Evolutionary conservation across 345 rosid genomes (phyloP).

Genomic region (Eucalyptus urophylla): DNA sequence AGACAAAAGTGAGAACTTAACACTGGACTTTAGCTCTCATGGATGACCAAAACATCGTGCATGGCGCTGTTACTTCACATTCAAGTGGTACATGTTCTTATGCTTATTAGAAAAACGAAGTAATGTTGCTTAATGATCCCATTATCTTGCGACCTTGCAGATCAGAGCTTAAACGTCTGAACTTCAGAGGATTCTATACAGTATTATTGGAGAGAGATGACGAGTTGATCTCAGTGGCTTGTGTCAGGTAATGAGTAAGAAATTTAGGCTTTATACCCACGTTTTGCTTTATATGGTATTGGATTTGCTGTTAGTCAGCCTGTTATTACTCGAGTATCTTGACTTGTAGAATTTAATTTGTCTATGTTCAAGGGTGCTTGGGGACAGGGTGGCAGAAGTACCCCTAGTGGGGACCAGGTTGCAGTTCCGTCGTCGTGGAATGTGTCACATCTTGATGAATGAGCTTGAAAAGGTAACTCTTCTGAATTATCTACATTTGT

Average conservation of each 20-base stretch:
- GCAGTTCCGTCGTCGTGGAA: constrained; percentile 26
- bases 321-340: neutral
- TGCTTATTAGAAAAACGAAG: neutral
- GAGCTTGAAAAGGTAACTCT: constrained; percentile 32
- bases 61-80: neutral
- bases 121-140: neutral
- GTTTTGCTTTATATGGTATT: neutral
- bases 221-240: constrained; percentile 41
- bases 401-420: constrained; percentile 41
- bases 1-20: neutral
- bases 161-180: constrained; percentile 24
- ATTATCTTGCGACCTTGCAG: neutral
- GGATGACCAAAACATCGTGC: neutral
- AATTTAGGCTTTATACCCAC: neutral
- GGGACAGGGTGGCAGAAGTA: constrained; percentile 43
- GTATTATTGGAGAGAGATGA: constrained; percentile 39
- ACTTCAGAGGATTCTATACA: constrained; percentile 53
- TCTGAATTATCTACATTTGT: neutral
- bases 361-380: constrained; percentile 23
- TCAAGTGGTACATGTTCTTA: neutral
- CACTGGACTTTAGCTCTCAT: neutral
- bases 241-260: constrained; percentile 15
- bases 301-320: neutral
- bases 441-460: constrained; percentile 36
- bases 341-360: neutral